Conservation (phyloP, 1,139 yeast genomes). For the Meyerozyma athensensis region DNA sequence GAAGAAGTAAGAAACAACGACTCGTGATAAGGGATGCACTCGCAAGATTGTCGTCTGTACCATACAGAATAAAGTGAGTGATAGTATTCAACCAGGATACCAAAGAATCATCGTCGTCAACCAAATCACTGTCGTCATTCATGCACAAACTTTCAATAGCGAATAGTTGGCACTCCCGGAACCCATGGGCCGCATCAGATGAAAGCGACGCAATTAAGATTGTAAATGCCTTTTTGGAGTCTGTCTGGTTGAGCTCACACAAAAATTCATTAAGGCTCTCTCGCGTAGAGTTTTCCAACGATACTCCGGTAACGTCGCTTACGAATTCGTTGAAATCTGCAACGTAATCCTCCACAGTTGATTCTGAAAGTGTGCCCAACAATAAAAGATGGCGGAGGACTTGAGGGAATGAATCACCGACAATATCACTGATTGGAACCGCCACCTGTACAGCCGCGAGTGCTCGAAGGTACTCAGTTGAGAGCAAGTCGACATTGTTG, state of each 20-base stretch:
- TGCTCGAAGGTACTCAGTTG: slow-evolving; percentile 20
- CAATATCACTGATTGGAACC: slow-evolving; percentile 14
- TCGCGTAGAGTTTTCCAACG: slow-evolving; percentile 44
- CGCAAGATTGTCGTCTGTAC: slow-evolving; percentile 4
- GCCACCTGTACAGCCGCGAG: slow-evolving; percentile 26
- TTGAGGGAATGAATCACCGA: slow-evolving; percentile 8
- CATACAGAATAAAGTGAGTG: slow-evolving; percentile 14
- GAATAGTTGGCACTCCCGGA: slow-evolving; percentile 37
- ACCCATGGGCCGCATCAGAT: slow-evolving; percentile 11
- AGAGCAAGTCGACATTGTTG: background rate
- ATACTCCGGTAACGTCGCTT: slow-evolving; percentile 66
- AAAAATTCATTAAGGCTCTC: slow-evolving; percentile 51
- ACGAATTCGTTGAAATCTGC: slow-evolving; percentile 66
- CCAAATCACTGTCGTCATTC: slow-evolving; percentile 35
- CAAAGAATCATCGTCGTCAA: slow-evolving; percentile 18
- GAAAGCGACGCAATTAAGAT: slow-evolving; percentile 9
- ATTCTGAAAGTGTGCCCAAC: slow-evolving; percentile 24
- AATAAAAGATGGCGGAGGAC: slow-evolving; percentile 22
- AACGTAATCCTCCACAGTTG: slow-evolving; percentile 28
- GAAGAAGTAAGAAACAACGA: slow-evolving; percentile 46
- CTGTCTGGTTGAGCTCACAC: slow-evolving; percentile 37
- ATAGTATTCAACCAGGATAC: slow-evolving; percentile 21
- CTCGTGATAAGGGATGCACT: slow-evolving; percentile 32
- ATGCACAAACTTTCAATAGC: slow-evolving; percentile 39
- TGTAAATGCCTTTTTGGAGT: slow-evolving; percentile 26